Conservation (phyloP, 441 rosid genomes). For the Syzygium malaccense region DNA sequence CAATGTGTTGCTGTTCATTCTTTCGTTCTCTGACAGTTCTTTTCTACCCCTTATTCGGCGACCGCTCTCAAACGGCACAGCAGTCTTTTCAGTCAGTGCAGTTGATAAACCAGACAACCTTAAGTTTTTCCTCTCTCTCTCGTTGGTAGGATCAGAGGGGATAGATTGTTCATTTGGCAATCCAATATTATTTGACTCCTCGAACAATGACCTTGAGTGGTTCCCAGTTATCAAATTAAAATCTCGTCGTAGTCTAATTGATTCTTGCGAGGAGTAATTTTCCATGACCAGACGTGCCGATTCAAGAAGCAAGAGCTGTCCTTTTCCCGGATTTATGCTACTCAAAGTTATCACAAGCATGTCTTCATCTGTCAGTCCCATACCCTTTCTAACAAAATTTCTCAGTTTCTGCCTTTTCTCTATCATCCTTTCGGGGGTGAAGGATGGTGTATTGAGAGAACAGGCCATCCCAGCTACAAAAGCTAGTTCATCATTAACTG, state of each 20-base stretch:
- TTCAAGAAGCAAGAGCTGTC: conserved; percentile 86
- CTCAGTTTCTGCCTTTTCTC: conserved; percentile 52
- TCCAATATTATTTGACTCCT: conserved; percentile 17
- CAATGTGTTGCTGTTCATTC: conserved; percentile 25
- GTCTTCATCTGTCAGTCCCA: conserved; percentile 65
- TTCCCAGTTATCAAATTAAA: conserved; percentile 32
- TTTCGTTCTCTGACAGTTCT: conserved; percentile 17
- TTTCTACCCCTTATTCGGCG: conserved; percentile 6
- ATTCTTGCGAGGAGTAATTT: conserved; percentile 17
- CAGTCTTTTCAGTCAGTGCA: conserved; percentile 1
- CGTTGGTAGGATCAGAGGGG: conserved; percentile 6
- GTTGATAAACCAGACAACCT: conserved; percentile 14
- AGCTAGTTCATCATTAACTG: conserved; percentile 90
- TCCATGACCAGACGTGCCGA: conserved; percentile 43
- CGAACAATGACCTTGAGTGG: conserved; percentile 61
- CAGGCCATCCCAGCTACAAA: conserved; percentile 72
- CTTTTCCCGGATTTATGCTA: conserved; percentile 89
- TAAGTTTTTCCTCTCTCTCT: conserved; percentile 7
- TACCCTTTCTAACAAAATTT: conserved; percentile 60
- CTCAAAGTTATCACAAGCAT: conserved; percentile 85
- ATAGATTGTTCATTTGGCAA: background rate
- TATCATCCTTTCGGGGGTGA: conserved; percentile 54
- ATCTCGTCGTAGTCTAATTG: conserved; percentile 15
- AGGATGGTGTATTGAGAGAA: conserved; percentile 66
- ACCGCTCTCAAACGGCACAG: background rate